Evolutionary conservation across 176 grass and related monocot species (phyloP).

Genomic region (Panicum miliaceum): DNA sequence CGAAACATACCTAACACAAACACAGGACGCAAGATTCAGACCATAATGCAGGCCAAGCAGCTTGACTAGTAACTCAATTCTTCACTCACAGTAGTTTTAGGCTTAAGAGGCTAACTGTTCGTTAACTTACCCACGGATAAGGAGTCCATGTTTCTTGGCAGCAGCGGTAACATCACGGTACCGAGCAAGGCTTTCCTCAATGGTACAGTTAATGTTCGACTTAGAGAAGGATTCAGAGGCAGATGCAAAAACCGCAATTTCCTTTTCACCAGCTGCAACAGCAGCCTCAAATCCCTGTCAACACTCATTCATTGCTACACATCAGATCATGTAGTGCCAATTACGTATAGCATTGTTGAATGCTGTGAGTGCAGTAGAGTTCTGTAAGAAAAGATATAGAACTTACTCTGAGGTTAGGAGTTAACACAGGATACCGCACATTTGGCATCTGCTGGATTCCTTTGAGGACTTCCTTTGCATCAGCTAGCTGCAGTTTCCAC

Average conservation of each 20-base stretch:
- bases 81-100: neutral
- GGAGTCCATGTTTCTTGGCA: conserved; percentile 65
- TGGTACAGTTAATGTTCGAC: conserved; percentile 84
- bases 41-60: neutral
- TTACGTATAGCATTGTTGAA: neutral
- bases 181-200: conserved; percentile 80
- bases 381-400: neutral
- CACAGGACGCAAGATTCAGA: neutral
- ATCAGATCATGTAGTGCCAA: conserved; percentile 13
- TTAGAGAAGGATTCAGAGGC: conserved; percentile 91
- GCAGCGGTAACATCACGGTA: conserved; percentile 62
- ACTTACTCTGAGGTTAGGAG: conserved; percentile 91
- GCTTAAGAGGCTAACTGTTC: neutral
- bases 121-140: conserved; percentile 71
- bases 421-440: conserved; percentile 75
- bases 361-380: conserved; percentile 2
- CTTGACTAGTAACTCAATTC: neutral
- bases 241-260: conserved; percentile 85
- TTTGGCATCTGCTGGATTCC: conserved; percentile 52
- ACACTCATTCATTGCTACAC: neutral
- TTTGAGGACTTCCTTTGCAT: conserved; percentile 90
- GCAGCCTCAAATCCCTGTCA: conserved; percentile 86
- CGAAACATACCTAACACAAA: conserved; percentile 71
- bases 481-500: conserved; percentile 67
- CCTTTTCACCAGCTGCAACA: conserved; percentile 75